These are phyloP conservation scores for Podaxis sp. DNA, from an alignment of 768 basidiomycete species.

Conservation along the genomic window DNA sequence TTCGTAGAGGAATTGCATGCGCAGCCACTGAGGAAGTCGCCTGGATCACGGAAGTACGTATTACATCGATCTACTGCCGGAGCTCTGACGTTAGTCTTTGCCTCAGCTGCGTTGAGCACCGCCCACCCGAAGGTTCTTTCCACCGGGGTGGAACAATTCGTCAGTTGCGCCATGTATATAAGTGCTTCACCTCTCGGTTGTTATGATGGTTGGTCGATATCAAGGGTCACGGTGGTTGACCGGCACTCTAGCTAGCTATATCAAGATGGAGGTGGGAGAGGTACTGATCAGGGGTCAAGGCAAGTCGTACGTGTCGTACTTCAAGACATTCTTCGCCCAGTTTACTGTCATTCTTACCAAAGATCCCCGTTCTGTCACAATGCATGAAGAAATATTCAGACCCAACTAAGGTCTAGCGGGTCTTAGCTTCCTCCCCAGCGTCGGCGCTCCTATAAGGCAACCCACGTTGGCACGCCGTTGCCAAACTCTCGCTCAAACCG, in stretches of 20 bases:
- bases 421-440: too few species aligned
- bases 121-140: constrained; percentile 95
- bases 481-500: too few species aligned
- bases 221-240: constrained; percentile 54
- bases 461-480: too few species aligned
- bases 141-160: constrained; percentile 85
- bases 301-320: constrained; percentile 35
- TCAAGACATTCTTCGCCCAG: constrained; percentile 89
- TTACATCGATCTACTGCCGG: not conserved
- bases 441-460: too few species aligned
- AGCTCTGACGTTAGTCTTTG: not conserved
- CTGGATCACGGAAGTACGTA: constrained; percentile 93
- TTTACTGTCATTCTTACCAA: constrained; percentile 93
- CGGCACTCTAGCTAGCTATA: constrained; percentile 85
- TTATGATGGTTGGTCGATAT: constrained; percentile 6
- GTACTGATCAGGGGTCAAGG: constrained; percentile 83
- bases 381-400: constrained; percentile 96
- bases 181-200: constrained; percentile 19
- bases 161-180: constrained; percentile 97
- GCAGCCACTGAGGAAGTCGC: constrained; percentile 74
- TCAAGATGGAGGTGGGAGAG: constrained; percentile 88
- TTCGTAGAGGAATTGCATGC: constrained; percentile 94
- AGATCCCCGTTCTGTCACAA: constrained; percentile 85
- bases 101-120: constrained; percentile 88
- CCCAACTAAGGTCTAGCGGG: constrained; percentile 36